phyloP scores from a whole-genome alignment of 2,329 filamentous ascomycete genomes.

The Colletotrichum incanum region DNA sequence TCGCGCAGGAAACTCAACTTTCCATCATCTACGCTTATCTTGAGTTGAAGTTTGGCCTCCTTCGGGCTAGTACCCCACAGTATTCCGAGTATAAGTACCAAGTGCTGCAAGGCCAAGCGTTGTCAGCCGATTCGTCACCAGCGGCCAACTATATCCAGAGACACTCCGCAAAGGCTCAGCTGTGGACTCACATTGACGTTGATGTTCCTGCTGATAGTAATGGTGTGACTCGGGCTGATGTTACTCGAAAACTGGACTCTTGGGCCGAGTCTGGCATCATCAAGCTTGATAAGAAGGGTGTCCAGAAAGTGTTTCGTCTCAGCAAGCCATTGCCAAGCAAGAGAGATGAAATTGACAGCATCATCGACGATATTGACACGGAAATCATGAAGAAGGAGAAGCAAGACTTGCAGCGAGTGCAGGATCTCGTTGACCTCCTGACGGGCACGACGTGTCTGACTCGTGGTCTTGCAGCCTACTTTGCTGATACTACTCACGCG shows the following conservation, averaged over 20 bases:
- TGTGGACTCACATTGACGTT: conserved; percentile 65
- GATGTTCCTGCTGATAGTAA: conserved; percentile 53
- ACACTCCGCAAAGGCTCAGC: conserved; percentile 58
- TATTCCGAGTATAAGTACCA: conserved; percentile 69
- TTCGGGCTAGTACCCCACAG: conserved; percentile 71
- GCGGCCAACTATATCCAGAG: conserved; percentile 62
- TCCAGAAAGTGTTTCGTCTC: conserved; percentile 70
- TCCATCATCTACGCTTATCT: conserved; percentile 71
- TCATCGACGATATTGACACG: conserved; percentile 64
- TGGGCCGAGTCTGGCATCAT: conserved; percentile 66
- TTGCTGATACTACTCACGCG: conserved; percentile 67
- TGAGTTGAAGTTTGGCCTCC: conserved; percentile 70
- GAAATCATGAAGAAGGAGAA: conserved; percentile 67
- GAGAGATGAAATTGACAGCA: conserved; percentile 56
- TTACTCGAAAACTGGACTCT: conserved; percentile 69
- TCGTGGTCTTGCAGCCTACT: conserved; percentile 67
- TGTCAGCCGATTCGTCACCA: conserved; percentile 55
- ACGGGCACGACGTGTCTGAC: conserved; percentile 69
- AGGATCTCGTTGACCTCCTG: conserved; percentile 67
- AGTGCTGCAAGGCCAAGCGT: conserved; percentile 51
- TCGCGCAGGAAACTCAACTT: conserved; percentile 26
- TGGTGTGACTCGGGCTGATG: conserved; percentile 59
- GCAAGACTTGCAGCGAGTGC: conserved; percentile 67
- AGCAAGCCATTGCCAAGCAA: conserved; percentile 62
- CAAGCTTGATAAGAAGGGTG: conserved; percentile 65